Evolutionary conservation across 2,329 filamentous ascomycete genomes (phyloP).

Genomic region (Neofusicoccum sp.): DNA sequence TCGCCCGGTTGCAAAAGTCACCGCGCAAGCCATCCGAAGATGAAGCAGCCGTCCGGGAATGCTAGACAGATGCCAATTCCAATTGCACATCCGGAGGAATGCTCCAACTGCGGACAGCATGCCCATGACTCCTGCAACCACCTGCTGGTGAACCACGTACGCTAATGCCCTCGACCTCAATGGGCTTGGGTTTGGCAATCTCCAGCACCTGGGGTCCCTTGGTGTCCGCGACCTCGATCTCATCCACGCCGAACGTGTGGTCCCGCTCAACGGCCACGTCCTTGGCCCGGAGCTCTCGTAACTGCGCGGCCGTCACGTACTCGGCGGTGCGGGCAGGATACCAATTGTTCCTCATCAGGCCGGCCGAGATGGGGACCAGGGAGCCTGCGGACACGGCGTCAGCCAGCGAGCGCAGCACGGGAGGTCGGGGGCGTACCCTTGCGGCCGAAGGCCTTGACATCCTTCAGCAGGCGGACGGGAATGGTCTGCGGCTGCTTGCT

Average conservation of each 20-base stretch:
- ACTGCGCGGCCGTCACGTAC: slow-evolving; percentile 52
- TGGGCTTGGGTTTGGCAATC: slow-evolving; percentile 36
- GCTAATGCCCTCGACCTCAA: slow-evolving; percentile 45
- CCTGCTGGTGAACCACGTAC: slow-evolving; percentile 29
- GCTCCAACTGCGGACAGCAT: background rate
- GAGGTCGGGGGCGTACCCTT: slow-evolving; percentile 32
- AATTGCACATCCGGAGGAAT: background rate
- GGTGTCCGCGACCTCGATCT: slow-evolving; percentile 32
- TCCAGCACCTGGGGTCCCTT: slow-evolving; percentile 27
- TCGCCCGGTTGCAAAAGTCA: background rate
- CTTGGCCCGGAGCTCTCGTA: slow-evolving; percentile 49
- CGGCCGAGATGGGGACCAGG: slow-evolving; percentile 54
- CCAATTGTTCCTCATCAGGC: slow-evolving; percentile 59
- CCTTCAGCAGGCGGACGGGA: slow-evolving; percentile 55
- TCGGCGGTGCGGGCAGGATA: slow-evolving; percentile 55
- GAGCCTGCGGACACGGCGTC: slow-evolving; percentile 43
- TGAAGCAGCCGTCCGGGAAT: too few species aligned
- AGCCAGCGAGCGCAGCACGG: background rate
- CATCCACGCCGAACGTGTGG: slow-evolving; percentile 45
- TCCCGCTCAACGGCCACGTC: slow-evolving; percentile 51
- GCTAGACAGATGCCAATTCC: too few species aligned
- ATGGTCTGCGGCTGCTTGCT: slow-evolving; percentile 33
- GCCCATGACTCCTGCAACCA: background rate
- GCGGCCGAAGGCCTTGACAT: slow-evolving; percentile 55
- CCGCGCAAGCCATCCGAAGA: background rate